These are phyloP conservation scores for Sarocladiaceae sp. DNA, from an alignment of 2,329 filamentous ascomycete genomes.

Conservation along the genomic window DNA sequence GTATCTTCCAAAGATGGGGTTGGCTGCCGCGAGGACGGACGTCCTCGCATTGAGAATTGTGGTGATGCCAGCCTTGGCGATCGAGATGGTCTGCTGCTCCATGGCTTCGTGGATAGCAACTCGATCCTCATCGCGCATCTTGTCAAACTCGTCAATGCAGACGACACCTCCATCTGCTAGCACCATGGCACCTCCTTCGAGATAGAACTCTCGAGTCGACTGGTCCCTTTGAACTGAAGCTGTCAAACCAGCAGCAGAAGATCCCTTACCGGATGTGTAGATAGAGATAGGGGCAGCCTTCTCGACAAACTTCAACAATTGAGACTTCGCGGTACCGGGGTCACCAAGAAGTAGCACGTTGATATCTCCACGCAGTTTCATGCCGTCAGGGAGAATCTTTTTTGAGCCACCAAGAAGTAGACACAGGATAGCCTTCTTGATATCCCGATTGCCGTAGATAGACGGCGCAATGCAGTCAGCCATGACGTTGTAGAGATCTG, in stretches of 20 bases:
- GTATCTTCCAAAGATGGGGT: conserved; percentile 96
- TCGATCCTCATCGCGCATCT: conserved; percentile 97
- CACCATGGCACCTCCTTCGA: conserved; percentile 98
- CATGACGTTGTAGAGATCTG: conserved; percentile 89
- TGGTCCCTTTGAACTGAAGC: conserved; percentile 94
- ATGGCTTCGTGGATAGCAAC: conserved; percentile 99
- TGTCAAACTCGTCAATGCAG: conserved; percentile 99
- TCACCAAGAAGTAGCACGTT: conserved; percentile 96
- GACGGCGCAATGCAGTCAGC: conserved; percentile 92
- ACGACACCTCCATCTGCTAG: conserved; percentile 95
- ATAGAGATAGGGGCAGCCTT: conserved; percentile 95
- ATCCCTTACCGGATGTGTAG: conserved; percentile 97
- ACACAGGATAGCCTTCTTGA: conserved; percentile 96
- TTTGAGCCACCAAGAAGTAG: conserved; percentile 92
- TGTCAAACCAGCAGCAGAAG: conserved; percentile 93
- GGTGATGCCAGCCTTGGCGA: conserved; percentile 97
- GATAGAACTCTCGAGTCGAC: conserved; percentile 90
- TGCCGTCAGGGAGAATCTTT: conserved; percentile 95
- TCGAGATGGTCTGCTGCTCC: conserved; percentile 99
- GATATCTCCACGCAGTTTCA: conserved; percentile 96
- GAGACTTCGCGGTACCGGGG: conserved; percentile 96
- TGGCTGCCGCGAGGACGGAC: conserved; percentile 90
- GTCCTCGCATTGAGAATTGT: conserved; percentile 96
- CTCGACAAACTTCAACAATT: conserved; percentile 94
- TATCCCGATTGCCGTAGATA: conserved; percentile 93